These are phyloP conservation scores for Lithospermum erythrorhizon DNA, from an alignment of 257 asterid genomes.

Conservation along the genomic window DNA sequence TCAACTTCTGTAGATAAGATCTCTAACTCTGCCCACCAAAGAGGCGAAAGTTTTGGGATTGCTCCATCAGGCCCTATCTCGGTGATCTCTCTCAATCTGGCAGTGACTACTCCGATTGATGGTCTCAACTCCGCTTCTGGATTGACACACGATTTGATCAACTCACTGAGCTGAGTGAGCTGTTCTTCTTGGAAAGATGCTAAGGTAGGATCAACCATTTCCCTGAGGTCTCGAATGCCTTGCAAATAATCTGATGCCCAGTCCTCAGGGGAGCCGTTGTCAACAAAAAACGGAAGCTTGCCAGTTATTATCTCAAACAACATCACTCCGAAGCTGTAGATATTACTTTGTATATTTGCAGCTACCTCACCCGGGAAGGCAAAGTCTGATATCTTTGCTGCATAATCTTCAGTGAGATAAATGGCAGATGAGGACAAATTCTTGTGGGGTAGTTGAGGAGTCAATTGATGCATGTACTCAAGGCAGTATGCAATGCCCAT, in stretches of 20 bases:
- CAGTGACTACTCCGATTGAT: constrained; percentile 40
- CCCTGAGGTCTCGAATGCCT: constrained; percentile 23
- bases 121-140: constrained; percentile 42
- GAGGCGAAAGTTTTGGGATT: constrained; percentile 55
- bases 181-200: constrained; percentile 36
- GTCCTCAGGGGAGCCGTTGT: constrained; percentile 32
- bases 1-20: constrained; percentile 37
- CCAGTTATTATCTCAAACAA: constrained; percentile 68
- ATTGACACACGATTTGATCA: constrained; percentile 41
- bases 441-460: constrained; percentile 46
- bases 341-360: constrained; percentile 29
- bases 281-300: constrained; percentile 50
- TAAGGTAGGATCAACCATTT: constrained; percentile 57
- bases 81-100: constrained; percentile 51
- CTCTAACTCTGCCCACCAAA: constrained; percentile 96
- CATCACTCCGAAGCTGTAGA: constrained; percentile 70
- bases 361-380: constrained; percentile 27
- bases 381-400: constrained; percentile 78
- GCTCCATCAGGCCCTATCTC: constrained; percentile 66
- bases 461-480: constrained; percentile 61
- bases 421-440: constrained; percentile 58
- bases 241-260: constrained; percentile 67
- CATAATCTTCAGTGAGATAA: constrained; percentile 72
- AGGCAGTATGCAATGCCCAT: constrained; percentile 92
- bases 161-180: constrained; percentile 33